These are phyloP conservation scores for Peronospora belbahrii DNA, from an alignment of 352 stramenopile genomes.

Conservation along the genomic window DNA sequence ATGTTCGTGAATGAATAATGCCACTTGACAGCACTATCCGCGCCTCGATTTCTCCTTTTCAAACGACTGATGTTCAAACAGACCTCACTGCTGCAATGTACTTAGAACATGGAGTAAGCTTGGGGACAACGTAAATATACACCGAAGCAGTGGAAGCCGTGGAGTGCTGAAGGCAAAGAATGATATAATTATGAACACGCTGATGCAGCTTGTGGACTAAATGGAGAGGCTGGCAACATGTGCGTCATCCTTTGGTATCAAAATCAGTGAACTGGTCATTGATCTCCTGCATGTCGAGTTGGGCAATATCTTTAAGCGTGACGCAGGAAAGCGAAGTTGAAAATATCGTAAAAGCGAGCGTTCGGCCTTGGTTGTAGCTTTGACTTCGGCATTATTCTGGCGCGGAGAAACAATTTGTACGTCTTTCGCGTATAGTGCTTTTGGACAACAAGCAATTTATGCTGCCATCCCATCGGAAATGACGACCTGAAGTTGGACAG, in stretches of 20 bases:
- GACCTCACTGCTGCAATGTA: too few relatives aligned
- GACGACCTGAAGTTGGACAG: constrained; percentile 24
- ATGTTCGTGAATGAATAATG: too few relatives aligned
- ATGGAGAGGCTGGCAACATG: constrained; percentile 47
- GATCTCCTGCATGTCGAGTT: constrained; percentile 51
- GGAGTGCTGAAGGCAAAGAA: constrained; percentile 7
- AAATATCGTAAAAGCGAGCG: constrained; percentile 39
- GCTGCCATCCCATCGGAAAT: constrained; percentile 11
- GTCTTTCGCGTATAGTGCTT: constrained; percentile 24
- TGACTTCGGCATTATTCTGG: constrained; percentile 12
- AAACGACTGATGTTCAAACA: not conserved
- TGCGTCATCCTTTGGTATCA: constrained; percentile 45
- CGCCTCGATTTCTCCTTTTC: constrained; percentile 11
- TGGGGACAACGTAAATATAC: too few relatives aligned
- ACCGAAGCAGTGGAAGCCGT: not conserved
- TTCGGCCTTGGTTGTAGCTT: too few relatives aligned
- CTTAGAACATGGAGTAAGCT: too few relatives aligned
- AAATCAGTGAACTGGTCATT: constrained; percentile 38
- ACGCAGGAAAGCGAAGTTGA: constrained; percentile 49
- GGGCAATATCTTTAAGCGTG: constrained; percentile 47
- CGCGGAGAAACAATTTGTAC: constrained; percentile 13
- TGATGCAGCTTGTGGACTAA: constrained; percentile 56
- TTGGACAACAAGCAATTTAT: constrained; percentile 47
- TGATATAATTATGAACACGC: constrained; percentile 48
- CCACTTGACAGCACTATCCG: constrained; percentile 5